phyloP scores from a whole-genome alignment of 2,329 filamentous ascomycete genomes.

The Fragosphaeria purpurea region DNA sequence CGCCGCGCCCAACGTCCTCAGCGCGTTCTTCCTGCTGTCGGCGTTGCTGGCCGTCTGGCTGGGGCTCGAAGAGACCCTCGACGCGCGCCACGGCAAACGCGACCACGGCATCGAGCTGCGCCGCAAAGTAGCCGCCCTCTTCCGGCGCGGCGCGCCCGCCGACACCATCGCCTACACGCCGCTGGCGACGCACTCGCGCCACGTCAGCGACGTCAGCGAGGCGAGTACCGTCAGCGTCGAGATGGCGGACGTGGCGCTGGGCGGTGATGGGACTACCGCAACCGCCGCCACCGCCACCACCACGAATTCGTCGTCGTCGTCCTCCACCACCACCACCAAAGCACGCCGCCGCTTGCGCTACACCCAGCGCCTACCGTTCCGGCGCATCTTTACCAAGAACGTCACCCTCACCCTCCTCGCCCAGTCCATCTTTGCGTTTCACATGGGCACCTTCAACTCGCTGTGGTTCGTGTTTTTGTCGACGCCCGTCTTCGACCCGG shows the following conservation, averaged over 20 bases:
- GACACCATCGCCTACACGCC: constrained; percentile 22
- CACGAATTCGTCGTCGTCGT: neutral
- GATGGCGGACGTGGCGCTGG: constrained; percentile 11
- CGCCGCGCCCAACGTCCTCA: constrained; percentile 44
- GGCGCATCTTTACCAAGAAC: constrained; percentile 45
- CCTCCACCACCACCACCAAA: neutral
- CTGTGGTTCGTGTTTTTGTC: constrained; percentile 71
- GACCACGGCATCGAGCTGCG: constrained; percentile 38
- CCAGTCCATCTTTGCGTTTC: constrained; percentile 61
- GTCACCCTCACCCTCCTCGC: constrained; percentile 46
- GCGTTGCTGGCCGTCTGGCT: constrained; percentile 37
- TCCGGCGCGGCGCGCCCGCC: constrained; percentile 16
- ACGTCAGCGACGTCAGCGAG: constrained; percentile 8
- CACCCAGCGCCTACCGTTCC: constrained; percentile 39
- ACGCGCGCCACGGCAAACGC: constrained; percentile 29
- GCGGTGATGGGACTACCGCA: no score
- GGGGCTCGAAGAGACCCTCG: constrained; percentile 44
- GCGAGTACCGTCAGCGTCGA: constrained; percentile 22
- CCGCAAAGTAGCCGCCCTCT: constrained; percentile 20
- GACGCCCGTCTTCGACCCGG: constrained; percentile 49
- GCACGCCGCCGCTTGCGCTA: constrained; percentile 23
- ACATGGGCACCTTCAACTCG: constrained; percentile 66
- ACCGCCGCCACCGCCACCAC: no score
- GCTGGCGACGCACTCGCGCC: constrained; percentile 19
- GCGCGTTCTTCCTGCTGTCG: constrained; percentile 34